A percentile compares a stretch with the other conserved stretches of the same genome.
Conservation (phyloP, 2,329 filamentous ascomycete species). For the Lachnellula subtilissima region DNA sequence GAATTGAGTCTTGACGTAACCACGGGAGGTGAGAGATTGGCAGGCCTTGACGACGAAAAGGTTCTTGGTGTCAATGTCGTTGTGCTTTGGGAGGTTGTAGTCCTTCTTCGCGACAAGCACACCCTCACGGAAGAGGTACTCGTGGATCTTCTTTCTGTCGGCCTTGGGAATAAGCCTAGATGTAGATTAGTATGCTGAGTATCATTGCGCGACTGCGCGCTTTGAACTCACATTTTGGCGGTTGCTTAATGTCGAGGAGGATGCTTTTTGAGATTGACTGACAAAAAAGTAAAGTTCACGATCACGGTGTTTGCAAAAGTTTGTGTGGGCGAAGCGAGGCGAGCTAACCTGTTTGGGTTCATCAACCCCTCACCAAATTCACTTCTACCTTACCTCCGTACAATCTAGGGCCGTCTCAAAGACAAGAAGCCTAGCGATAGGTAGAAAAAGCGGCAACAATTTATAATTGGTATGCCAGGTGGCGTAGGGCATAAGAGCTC, state of each 20-base stretch:
- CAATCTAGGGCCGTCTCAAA: too few species aligned
- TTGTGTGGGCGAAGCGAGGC: too few species aligned
- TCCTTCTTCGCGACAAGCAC: constrained; percentile 99
- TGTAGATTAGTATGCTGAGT: constrained; percentile 35
- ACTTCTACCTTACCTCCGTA: too few species aligned
- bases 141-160: constrained; percentile 99
- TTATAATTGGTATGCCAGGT: too few species aligned
- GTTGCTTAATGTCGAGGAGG: constrained; percentile 33
- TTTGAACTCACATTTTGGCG: constrained; percentile 40
- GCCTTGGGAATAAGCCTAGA: constrained; percentile 98
- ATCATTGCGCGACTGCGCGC: neutral
- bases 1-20: constrained; percentile 99
- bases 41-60: constrained; percentile 98
- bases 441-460: too few species aligned
- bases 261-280: neutral
- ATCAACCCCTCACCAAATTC: too few species aligned
- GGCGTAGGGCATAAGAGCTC: too few species aligned
- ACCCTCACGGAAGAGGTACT: constrained; percentile 93
- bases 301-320: too few species aligned
- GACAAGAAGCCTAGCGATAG: too few species aligned
- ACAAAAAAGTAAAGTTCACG: neutral
- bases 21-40: constrained; percentile 96
- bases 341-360: too few species aligned
- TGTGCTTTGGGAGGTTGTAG: constrained; percentile 96
- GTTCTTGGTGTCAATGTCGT: constrained; percentile 99